Evolutionary conservation across 768 basidiomycete genomes (phyloP).

Genomic region (Phallus indusiatus): DNA sequence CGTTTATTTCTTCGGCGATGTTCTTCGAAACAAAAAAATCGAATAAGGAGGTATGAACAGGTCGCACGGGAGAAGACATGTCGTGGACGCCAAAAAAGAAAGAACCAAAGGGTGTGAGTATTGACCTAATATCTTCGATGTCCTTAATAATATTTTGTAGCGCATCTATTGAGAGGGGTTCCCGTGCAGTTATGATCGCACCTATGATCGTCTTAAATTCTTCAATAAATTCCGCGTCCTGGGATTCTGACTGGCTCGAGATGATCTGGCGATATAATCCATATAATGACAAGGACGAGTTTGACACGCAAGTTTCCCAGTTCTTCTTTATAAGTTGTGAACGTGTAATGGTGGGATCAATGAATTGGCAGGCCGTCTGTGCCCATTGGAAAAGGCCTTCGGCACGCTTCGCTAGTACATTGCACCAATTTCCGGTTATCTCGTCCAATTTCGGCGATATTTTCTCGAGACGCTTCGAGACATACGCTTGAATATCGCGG

Average conservation of each 20-base stretch:
- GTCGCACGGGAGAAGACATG: slow-evolving; percentile 12
- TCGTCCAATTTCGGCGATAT: not conserved
- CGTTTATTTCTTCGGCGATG: not conserved
- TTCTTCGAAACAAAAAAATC: too few relatives aligned
- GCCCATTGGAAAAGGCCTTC: slow-evolving; percentile 25
- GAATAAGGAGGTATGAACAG: slow-evolving; percentile 20
- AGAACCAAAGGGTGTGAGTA: slow-evolving; percentile 8
- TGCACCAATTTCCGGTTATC: not conserved
- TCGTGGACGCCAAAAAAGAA: slow-evolving; percentile 15
- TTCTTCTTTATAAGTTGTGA: not conserved
- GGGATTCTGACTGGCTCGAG: slow-evolving; percentile 13
- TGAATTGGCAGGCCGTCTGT: slow-evolving; percentile 19
- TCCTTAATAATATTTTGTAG: slow-evolving; percentile 9
- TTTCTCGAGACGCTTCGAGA: not conserved
- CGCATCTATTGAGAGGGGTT: slow-evolving; percentile 14
- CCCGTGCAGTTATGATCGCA: slow-evolving; percentile 16
- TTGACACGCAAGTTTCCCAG: slow-evolving; percentile 13
- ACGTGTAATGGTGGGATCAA: slow-evolving; percentile 11
- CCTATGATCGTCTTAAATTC: slow-evolving; percentile 15
- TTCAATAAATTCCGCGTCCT: slow-evolving; percentile 8
- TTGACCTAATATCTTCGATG: slow-evolving; percentile 1
- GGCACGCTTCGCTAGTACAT: slow-evolving; percentile 16
- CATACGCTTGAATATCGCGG: not conserved
- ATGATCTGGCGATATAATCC: slow-evolving; percentile 14
- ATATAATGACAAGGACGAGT: slow-evolving; percentile 10